Percentiles rank a stretch among this genome's conserved stretches.
These are phyloP conservation scores for Daldinia childiae DNA, from an alignment of 495 filamentous ascomycete genomes.

Conservation along the genomic window DNA sequence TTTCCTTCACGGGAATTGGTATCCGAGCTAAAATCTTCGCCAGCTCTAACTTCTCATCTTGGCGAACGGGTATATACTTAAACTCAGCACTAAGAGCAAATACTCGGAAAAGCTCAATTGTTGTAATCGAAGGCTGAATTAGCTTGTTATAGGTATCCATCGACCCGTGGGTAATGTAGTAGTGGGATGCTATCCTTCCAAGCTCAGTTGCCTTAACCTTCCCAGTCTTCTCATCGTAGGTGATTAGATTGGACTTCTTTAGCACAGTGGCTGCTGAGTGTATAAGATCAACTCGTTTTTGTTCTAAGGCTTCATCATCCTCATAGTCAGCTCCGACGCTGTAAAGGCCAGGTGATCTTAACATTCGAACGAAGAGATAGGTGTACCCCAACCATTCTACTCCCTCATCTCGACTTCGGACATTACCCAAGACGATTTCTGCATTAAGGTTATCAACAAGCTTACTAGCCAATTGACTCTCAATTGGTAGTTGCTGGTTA, in stretches of 20 bases:
- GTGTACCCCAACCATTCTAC: constrained; percentile 99
- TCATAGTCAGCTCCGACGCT: constrained; percentile 96
- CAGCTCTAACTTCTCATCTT: constrained; percentile 96
- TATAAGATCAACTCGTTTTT: constrained; percentile 94
- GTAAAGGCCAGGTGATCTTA: constrained; percentile 94
- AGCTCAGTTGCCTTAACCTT: constrained; percentile 92
- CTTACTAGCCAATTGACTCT: constrained; percentile 93
- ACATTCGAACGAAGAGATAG: constrained; percentile 97
- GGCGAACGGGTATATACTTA: constrained; percentile 97
- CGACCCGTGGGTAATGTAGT: constrained; percentile 95
- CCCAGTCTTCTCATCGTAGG: constrained; percentile 94
- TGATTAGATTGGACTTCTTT: constrained; percentile 86
- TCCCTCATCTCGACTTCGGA: constrained; percentile 91
- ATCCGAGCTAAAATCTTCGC: constrained; percentile 90
- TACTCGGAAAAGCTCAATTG: constrained; percentile 95
- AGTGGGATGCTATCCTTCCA: constrained; percentile 93
- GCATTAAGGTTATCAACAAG: constrained; percentile 97
- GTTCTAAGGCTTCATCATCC: constrained; percentile 88
- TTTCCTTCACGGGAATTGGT: constrained; percentile 96
- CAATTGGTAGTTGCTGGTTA: constrained; percentile 97
- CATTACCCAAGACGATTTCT: constrained; percentile 93
- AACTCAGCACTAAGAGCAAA: constrained; percentile 98
- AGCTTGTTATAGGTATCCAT: constrained; percentile 97
- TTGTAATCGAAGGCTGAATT: constrained; percentile 89
- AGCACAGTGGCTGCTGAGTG: constrained; percentile 91